Evolutionary conservation across 2,329 filamentous ascomycete species (phyloP).

Genomic region (Fusarium piperis): DNA sequence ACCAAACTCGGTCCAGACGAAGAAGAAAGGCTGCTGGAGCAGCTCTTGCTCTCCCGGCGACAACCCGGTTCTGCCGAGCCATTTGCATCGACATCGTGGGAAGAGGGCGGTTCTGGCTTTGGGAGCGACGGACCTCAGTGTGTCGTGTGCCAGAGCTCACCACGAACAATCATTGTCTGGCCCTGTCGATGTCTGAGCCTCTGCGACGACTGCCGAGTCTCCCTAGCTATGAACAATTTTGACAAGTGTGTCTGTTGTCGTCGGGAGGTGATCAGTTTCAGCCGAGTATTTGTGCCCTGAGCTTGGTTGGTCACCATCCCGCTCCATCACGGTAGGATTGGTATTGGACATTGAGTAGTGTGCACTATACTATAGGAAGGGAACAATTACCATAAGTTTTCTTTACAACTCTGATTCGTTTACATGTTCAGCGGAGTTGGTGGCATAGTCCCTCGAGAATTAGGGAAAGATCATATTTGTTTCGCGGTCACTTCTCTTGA

Average conservation of each 20-base stretch:
- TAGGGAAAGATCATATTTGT: slow-evolving; percentile 4
- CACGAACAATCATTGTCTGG: slow-evolving; percentile 92
- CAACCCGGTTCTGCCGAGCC: slow-evolving; percentile 28
- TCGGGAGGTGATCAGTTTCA: slow-evolving; percentile 87
- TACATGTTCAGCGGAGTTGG: slow-evolving; percentile 23
- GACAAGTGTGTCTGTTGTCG: slow-evolving; percentile 96
- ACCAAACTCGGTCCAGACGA: slow-evolving; percentile 64
- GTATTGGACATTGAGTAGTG: not conserved
- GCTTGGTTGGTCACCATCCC: not conserved
- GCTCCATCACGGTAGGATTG: not conserved
- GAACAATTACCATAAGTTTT: slow-evolving; percentile 42
- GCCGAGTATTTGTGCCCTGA: slow-evolving; percentile 84
- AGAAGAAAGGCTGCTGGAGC: slow-evolving; percentile 68
- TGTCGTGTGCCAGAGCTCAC: slow-evolving; percentile 89
- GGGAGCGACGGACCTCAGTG: slow-evolving; percentile 81
- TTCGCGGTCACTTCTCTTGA: slow-evolving; percentile 7
- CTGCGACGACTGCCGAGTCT: slow-evolving; percentile 94
- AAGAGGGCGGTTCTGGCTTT: slow-evolving; percentile 76
- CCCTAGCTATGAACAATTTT: slow-evolving; percentile 96
- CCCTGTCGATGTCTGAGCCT: slow-evolving; percentile 93
- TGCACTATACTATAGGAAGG: not conserved
- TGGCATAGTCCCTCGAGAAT: slow-evolving; percentile 5
- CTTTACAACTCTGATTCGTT: not conserved
- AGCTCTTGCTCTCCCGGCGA: slow-evolving; percentile 66
- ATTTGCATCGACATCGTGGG: slow-evolving; percentile 61